These are phyloP conservation scores for Phytophthora palmivora DNA, from an alignment of 352 stramenopile species.

Conservation along the genomic window DNA sequence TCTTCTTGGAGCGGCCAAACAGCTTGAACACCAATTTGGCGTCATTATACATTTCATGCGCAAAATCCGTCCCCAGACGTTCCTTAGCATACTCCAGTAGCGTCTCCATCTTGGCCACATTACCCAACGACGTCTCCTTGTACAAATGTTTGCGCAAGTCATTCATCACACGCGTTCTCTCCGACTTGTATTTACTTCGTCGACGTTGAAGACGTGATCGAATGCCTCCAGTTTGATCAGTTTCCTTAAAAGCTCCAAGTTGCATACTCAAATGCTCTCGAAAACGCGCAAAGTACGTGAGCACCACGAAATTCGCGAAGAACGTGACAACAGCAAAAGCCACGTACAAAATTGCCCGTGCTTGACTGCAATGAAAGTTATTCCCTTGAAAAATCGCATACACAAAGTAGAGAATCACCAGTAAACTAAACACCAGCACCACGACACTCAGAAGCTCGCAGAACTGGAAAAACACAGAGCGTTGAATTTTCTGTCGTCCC, in stretches of 20 bases:
- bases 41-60: slow-evolving; percentile 65
- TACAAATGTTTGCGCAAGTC: slow-evolving; percentile 80
- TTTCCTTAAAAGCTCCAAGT: slow-evolving; percentile 83
- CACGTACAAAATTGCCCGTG: slow-evolving; percentile 49
- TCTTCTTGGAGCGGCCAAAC: slow-evolving; percentile 82
- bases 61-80: slow-evolving; percentile 64
- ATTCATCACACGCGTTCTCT: slow-evolving; percentile 49
- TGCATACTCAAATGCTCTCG: slow-evolving; percentile 89
- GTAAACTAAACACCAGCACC: slow-evolving; percentile 53
- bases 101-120: slow-evolving; percentile 62
- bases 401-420: slow-evolving; percentile 72
- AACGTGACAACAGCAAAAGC: slow-evolving; percentile 57
- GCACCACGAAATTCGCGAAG: slow-evolving; percentile 64
- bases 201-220: slow-evolving; percentile 52
- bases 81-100: slow-evolving; percentile 57
- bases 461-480: slow-evolving; percentile 76
- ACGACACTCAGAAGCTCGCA: slow-evolving; percentile 74
- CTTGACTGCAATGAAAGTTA: slow-evolving; percentile 68
- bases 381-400: slow-evolving; percentile 70
- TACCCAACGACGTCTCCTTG: slow-evolving; percentile 72
- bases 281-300: slow-evolving; percentile 86
- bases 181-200: slow-evolving; percentile 47
- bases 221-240: slow-evolving; percentile 82
- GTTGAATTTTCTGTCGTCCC: slow-evolving; percentile 68
- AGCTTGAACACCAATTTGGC: slow-evolving; percentile 56